Base-by-base conservation (phyloP, 1,139 yeast species). In the Meyerozyma elateridarum region DNA sequence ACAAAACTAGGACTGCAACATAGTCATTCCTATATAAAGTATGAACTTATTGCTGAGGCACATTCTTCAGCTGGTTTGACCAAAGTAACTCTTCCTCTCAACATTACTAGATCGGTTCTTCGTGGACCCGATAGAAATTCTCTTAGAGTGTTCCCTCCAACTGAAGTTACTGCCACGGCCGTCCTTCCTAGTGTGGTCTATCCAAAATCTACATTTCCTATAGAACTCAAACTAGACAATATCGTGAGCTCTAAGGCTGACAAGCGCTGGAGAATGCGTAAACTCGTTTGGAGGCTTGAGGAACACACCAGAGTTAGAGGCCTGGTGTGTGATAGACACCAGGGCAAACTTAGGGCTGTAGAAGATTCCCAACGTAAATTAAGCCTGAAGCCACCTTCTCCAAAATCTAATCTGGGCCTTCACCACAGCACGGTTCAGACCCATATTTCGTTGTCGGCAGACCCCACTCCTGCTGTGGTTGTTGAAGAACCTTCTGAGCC, bases 261-360 rank as follows among this genome's bases (percentile, higher is more conserved):
- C 40, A 69, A 88, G 42, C 70, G 96, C 42, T 91, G 98, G 98
- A 73, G 94, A 54, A 81, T 93, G 89, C 71, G 96, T 34, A 85
- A 88, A 54, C 58, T 91, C 32, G 71, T 70, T 36, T 91, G 98
- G 97, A 71, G 88, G 45, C 70, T 91, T n/a, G 96, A 89, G 50
- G 98, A 91, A 53, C 71, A 70, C 29, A 70, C 79, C 9, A 77
- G 79, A 46, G 68, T 87, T 20, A 65, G 73, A 41, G 73, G 79
- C 1, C 54, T 65, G 41, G 61, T 79, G 14, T 85, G 95, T 56
- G 52, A 57, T 6, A 58, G 52, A 21, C 95, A 85, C 52, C 51
- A 51, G 25, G 37, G 54, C 4, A 78, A 78, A 44, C 54, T 79
- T 31, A 61, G 59, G 30, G 51, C 59, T 3, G 49, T 73, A 1